These are phyloP conservation scores for Purshia tridentata DNA, from an alignment of 306 rosid genomes.

Conservation along the genomic window DNA sequence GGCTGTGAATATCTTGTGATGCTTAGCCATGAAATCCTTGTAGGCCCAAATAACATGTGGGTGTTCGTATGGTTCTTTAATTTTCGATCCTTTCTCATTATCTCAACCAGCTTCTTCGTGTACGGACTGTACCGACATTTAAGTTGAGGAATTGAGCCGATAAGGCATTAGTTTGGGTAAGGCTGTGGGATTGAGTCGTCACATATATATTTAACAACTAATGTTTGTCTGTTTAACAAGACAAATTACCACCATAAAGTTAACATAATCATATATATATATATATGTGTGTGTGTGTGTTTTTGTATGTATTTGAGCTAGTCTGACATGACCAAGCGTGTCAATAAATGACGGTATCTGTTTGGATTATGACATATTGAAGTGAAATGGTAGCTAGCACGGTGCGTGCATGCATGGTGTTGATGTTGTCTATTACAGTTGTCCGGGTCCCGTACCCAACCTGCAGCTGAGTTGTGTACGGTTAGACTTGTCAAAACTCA, in stretches of 20 bases:
- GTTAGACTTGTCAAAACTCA: background rate
- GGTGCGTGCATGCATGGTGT: conserved; percentile 9
- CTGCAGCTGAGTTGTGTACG: conserved; percentile 24
- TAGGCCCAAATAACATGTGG: conserved; percentile 26
- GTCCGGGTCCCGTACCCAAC: conserved; percentile 41
- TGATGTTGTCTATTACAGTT: conserved; percentile 40
- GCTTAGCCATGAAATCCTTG: conserved; percentile 20
- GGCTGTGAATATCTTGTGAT: conserved; percentile 6
- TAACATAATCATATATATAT: no score
- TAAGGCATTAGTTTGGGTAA: no score
- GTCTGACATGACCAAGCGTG: no score
- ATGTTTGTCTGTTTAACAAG: no score
- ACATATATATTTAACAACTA: background rate
- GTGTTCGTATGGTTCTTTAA: conserved; percentile 6
- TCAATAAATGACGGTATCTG: background rate
- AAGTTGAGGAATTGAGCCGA: no score
- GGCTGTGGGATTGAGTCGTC: no score
- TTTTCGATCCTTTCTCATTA: background rate
- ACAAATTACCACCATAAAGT: no score
- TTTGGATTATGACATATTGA: background rate
- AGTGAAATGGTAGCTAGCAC: conserved; percentile 10
- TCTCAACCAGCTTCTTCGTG: conserved; percentile 9
- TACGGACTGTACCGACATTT: conserved; percentile 13
- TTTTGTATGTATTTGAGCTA: no score
- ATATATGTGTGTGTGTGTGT: no score